Evolutionary conservation across 768 basidiomycete genomes (phyloP).

Genomic region (Sarcodon sp.): DNA sequence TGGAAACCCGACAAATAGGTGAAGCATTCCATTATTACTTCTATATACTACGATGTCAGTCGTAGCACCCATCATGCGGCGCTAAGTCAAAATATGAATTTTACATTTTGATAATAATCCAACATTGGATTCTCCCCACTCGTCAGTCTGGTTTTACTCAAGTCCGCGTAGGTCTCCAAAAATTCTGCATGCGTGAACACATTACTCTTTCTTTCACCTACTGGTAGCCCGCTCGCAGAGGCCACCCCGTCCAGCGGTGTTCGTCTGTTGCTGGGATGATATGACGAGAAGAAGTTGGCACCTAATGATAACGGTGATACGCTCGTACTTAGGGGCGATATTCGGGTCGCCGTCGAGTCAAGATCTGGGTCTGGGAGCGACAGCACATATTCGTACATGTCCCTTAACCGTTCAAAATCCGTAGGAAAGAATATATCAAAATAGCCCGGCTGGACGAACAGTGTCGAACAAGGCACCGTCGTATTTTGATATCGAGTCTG

Average conservation of each 20-base stretch:
- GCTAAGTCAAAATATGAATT: conserved; percentile 62
- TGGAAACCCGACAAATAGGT: conserved; percentile 62
- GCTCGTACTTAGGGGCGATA: conserved; percentile 38
- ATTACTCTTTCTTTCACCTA: conserved; percentile 70
- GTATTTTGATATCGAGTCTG: conserved; percentile 82
- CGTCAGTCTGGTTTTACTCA: conserved; percentile 52
- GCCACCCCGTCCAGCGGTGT: conserved; percentile 56
- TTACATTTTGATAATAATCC: conserved; percentile 87
- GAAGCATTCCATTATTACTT: conserved; percentile 79
- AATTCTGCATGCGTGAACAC: conserved; percentile 89
- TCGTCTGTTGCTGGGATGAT: conserved; percentile 41
- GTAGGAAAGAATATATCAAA: conserved; percentile 99
- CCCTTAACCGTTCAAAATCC: conserved; percentile 67
- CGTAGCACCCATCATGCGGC: neutral
- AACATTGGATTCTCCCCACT: conserved; percentile 87
- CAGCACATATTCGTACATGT: conserved; percentile 84
- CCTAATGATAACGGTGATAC: conserved; percentile 40
- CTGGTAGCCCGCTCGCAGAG: conserved; percentile 64
- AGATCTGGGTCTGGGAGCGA: conserved; percentile 30
- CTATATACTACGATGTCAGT: conserved; percentile 37
- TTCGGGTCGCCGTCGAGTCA: conserved; percentile 21
- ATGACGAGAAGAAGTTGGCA: conserved; percentile 61
- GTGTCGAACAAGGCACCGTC: conserved; percentile 81
- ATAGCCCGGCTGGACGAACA: conserved; percentile 89
- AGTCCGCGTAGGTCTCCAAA: conserved; percentile 71